Conservation (phyloP, 2,329 filamentous ascomycete species). For the Camptophora hylomeconis region DNA sequence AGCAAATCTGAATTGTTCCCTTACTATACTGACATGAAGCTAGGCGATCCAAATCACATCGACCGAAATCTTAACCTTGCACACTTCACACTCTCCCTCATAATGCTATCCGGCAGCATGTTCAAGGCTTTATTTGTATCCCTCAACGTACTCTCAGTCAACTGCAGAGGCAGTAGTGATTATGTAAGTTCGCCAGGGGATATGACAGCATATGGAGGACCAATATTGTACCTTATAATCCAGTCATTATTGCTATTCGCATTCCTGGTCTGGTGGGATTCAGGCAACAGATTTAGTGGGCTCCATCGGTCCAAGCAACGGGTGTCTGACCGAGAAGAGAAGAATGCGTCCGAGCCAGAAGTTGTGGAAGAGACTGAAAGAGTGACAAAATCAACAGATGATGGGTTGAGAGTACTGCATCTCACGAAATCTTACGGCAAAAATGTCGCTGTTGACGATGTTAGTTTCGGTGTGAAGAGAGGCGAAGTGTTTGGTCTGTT, state of each 20-base stretch:
- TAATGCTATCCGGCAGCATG: conserved; percentile 11
- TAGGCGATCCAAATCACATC: conserved; percentile 3
- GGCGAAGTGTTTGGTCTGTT: conserved; percentile 32
- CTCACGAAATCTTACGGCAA: conserved; percentile 10
- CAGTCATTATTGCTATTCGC: conserved; percentile 61
- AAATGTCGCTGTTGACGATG: conserved; percentile 19
- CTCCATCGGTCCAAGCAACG: conserved; percentile 26
- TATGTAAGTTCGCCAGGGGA: no score
- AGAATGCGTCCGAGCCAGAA: no score
- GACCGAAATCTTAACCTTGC: conserved; percentile 6
- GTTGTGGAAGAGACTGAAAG: conserved; percentile 5
- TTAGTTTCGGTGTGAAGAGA: conserved; percentile 26
- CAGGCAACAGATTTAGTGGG: no score
- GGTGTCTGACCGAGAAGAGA: no score
- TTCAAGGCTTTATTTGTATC: conserved; percentile 9
- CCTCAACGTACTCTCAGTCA: no score
- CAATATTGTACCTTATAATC: conserved; percentile 67
- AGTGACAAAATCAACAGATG: conserved; percentile 3
- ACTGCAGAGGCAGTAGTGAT: no score
- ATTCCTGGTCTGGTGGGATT: conserved; percentile 67
- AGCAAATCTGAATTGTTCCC: not conserved
- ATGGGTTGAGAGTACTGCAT: conserved; percentile 9
- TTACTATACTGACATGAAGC: not conserved
- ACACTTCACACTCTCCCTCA: conserved; percentile 10
- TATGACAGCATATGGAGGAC: conserved; percentile 65